Evolutionary conservation across 768 basidiomycete genomes (phyloP), one percentile per base, ranked within the genome.

Genomic region (Pisolithus sp.): DNA sequence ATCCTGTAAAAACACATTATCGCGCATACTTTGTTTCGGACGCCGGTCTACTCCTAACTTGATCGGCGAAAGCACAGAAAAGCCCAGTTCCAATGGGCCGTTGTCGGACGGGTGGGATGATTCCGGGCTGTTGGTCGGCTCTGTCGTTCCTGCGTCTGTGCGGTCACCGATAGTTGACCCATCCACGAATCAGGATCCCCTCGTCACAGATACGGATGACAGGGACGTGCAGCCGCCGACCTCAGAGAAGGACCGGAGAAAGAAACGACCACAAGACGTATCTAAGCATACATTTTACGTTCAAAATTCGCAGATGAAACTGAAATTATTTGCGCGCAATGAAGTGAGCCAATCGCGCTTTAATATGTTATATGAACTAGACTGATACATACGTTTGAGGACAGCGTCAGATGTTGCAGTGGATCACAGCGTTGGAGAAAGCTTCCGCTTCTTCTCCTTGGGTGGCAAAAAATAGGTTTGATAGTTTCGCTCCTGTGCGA

Each of bases 231-330:
- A 55, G 38, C 41, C 59, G 34, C 59, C 65, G 8, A 59, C 55
- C 26, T 57, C 72, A 44, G 69, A 70, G 28, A 73, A 76, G 40
- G 68, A 72, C 48, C 73, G 72, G 52, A 77, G 73, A 67, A 75
- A 69, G 70, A 76, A 73, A 66, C 66, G 69, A 49, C 60, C 68
- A 1, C 73, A 74, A 36, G 85, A 89, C 52, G 86, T 93, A 5
- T 90, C 87, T 38, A 91, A 89, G 59, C 95, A 98, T 68, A 95
- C 91, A 1, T 98, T 98, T 68, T 96, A 89, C 61, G 80, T 99
- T 53, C 76, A 85, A 55, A 97, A 96, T 63, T 85, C 91, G 7
- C 95, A 99, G 68, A 83, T 87, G 77, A 79, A 81, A 50, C 69
- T 98, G 57, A 93, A 94, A 68, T 65, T 97, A 13, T 82, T 81